Evolutionary conservation across 2,329 filamentous ascomycete species (phyloP), one percentile per base, ranked within the genome.

Genomic region (Metarhizium anisopliae): DNA sequence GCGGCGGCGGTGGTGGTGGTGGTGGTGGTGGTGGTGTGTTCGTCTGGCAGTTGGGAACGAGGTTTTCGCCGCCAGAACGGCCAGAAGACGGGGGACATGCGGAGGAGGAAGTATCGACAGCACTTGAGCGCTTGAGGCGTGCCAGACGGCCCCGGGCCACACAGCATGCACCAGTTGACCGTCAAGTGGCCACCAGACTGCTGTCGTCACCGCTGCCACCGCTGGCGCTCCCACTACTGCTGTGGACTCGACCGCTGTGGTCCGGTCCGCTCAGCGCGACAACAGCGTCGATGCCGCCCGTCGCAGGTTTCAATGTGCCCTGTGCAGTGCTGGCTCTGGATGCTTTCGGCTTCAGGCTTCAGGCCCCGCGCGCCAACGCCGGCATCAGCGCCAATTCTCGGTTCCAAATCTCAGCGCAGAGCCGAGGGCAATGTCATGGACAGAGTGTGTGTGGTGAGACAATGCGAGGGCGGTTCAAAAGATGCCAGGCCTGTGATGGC

Each of bases 11-110:
- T 18, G 18, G 6, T 18, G 43, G 29, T 18, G 18, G 18, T 18
- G 18, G 18, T 18, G 18, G 6, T 18, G 43, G 29, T 40, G 32
- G 45, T 25, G 38, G 20, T 7, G 11, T 30, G 10, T n/a, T 16
- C 6, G 25, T 20, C 43, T 7, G n/a, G 43, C 4, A 47, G 6
- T 45, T 20, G 42, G 32, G 32, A 18, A 30, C 11, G 54, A 47
- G 14, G 50, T 38, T 40, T 51, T 29, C 47, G 55, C 49, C 52
- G 52, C 55, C 55, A 36, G n/a, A 49, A 56, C 47, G 55, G 52
- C 55, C 51, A 56, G 20, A 52, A 51, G 11, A 30, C 32, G 20
- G 53, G 38, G 11, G 47, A 51, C 52, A 54, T 54, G 53, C 36
- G 40, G 47, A 35, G 32, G 32, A 35, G 6, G 25, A 25, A 25